Base-by-base conservation (phyloP, 306 rosid genomes). In the Quercus engelmannii region DNA sequence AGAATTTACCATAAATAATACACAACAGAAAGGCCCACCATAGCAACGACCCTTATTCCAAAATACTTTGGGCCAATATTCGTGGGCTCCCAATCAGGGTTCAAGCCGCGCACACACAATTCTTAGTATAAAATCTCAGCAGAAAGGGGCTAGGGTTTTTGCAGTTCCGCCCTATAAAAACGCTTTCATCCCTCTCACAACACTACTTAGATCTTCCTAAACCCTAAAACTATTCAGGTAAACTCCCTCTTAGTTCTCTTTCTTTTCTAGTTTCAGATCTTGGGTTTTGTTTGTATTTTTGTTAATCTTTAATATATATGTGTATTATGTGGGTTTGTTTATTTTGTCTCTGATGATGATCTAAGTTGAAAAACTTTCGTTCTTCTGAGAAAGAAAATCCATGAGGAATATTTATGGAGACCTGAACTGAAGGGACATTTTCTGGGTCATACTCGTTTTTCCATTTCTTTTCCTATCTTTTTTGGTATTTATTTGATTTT, bases 371-470 rank as follows among this genome's bases (percentile, higher is more conserved):
- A 26, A 79, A 84, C 88, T 87, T 81, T 87, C 85, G 87, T 83
- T 86, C 83, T 86, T 80, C 87, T 75, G 87, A 86, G 54, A 55
- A 55, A 7, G n/a, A 74, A 11, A 26, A 30, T 26, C 31, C 74
- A 57, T 75, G 89, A 74, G 55, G 89, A 86, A 80, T 74, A 52
- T 26, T 77, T 83, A 38, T 83, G 89, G 89, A 86, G 89, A 83
- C 89, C 89, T 83, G 87, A 86, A 83, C 89, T 86, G 89, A 86
- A 61, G 86, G 73, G 86, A 74, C 84, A 74, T 78, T n/a, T 4
- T 70, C 18, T n/a, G 18, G 51, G 2, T 78, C n/a, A 3, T 38
- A 9, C 17, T 7, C 11, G 49, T 35, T 51, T 77, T 35, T 5
- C 28, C 23, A 31, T 51, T 54, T 12, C 12, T 17, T 1, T 3